A percentile compares a stretch with the other conserved stretches of the same genome.
Evolutionary conservation across 2,329 filamentous ascomycete species (phyloP).

Genomic region (Penicillium brevicompactum): DNA sequence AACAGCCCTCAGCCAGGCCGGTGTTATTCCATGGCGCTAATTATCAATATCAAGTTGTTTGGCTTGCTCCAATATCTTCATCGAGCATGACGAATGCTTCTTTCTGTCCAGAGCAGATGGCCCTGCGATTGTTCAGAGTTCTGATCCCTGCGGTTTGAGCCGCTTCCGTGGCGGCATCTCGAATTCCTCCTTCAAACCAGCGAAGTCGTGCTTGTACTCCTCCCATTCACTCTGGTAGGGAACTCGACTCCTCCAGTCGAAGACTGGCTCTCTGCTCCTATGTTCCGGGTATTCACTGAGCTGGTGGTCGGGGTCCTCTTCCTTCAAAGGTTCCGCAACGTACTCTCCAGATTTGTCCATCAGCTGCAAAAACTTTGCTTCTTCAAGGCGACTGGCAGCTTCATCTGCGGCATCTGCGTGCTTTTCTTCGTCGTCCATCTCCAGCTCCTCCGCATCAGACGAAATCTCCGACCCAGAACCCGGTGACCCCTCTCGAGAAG

Average conservation of each 20-base stretch:
- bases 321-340: constrained; percentile 20
- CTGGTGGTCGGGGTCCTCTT: constrained; percentile 14
- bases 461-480: neutral
- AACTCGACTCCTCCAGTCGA: constrained; percentile 52
- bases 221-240: constrained; percentile 57
- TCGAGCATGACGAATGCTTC: neutral
- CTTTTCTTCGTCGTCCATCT: constrained; percentile 41
- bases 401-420: constrained; percentile 54
- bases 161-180: constrained; percentile 34
- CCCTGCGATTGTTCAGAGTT: neutral
- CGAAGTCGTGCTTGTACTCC: constrained; percentile 33
- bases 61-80: neutral
- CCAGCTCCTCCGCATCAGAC: constrained; percentile 12
- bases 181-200: constrained; percentile 34
- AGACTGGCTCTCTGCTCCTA: constrained; percentile 38
- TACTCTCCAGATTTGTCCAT: constrained; percentile 35
- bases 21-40: no score
- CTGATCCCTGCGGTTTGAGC: constrained; percentile 21
- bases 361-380: constrained; percentile 47
- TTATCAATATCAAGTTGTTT: neutral
- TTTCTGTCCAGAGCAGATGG: neutral
- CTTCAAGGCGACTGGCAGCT: constrained; percentile 47
- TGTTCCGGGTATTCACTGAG: constrained; percentile 24
- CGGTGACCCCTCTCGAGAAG: neutral
- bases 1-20: no score